Evolutionary conservation across 176 grass and related monocot genomes (phyloP).

Genomic region (Hordeum vulgare): MorexV3_pseudomolecules_assembly NC_058522.1:449270669-449271168

Average conservation of each 20-base stretch:
- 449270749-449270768: no score
- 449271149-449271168: neutral
- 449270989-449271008: no score
- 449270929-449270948: neutral
- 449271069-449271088: no score
- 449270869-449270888: neutral
- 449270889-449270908: neutral
- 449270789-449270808: neutral
- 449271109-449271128: neutral
- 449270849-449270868: neutral
- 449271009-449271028: no score
- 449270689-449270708: neutral
- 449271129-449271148: neutral
- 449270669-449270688: conserved; percentile 6
- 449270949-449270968: neutral
- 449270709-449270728: conserved; percentile 5
- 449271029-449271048: no score
- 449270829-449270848: neutral
- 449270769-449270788: no score
- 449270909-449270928: neutral
- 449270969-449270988: neutral
- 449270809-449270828: neutral
- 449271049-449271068: no score
- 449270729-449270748: no score
- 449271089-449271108: no score